A percentile compares a stretch with the other conserved stretches of the same genome.
Evolutionary conservation across 495 filamentous ascomycete genomes (phyloP).

Genomic region (Penicillium coffeae): DNA sequence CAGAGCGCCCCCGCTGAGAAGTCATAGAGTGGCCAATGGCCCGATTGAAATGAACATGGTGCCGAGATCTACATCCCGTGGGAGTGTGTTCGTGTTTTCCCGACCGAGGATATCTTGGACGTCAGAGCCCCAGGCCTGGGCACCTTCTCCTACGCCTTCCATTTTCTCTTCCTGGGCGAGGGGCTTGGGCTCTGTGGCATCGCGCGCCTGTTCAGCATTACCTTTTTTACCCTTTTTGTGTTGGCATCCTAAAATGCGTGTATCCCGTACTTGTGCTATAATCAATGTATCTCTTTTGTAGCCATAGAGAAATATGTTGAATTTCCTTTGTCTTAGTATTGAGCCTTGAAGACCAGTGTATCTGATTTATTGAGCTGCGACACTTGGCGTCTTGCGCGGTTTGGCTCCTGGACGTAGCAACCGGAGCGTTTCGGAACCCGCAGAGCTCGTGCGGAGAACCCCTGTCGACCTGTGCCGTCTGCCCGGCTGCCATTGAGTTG

Average conservation of each 20-base stretch:
- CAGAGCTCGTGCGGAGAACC: conserved; percentile 28
- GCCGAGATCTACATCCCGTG: conserved; percentile 12
- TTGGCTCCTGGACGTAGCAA: not conserved
- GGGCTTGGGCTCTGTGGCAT: conserved; percentile 4
- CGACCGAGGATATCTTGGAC: not conserved
- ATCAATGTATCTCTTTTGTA: conserved; percentile 50
- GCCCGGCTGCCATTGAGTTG: not conserved
- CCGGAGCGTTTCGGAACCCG: conserved; percentile 31
- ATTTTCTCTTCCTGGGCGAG: conserved; percentile 10
- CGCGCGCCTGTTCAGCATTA: conserved; percentile 13
- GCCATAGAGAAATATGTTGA: conserved; percentile 34
- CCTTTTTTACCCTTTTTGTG: conserved; percentile 31
- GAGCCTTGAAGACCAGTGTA: conserved; percentile 1
- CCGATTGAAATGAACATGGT: conserved; percentile 25
- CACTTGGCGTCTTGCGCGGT: not conserved
- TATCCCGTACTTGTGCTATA: conserved; percentile 51
- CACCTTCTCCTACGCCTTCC: conserved; percentile 15
- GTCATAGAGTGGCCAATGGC: conserved; percentile 26
- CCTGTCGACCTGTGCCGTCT: conserved; percentile 14
- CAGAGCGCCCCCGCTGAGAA: conserved; percentile 60
- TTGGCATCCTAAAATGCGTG: conserved; percentile 43
- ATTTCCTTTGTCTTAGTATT: conserved; percentile 14
- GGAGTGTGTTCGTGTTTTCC: conserved; percentile 5
- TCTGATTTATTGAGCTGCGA: conserved; percentile 1
- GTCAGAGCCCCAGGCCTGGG: conserved; percentile 4